Evolutionary conservation across 2,329 filamentous ascomycete species (phyloP).

Genomic region (Fusarium odoratissimum): DNA sequence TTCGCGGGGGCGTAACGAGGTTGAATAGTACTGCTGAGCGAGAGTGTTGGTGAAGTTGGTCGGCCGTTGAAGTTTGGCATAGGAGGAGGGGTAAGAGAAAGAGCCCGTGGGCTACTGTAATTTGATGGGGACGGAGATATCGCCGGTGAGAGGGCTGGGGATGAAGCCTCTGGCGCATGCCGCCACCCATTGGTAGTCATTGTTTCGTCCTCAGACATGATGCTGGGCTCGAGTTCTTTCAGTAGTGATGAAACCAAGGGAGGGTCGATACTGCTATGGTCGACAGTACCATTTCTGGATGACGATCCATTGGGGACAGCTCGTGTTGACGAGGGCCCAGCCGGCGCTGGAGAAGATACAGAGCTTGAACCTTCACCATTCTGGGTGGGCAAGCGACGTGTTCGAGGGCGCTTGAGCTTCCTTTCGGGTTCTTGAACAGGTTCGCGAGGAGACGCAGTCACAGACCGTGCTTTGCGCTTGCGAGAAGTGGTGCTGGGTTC

Average conservation of each 20-base stretch:
- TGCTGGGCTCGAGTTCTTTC: constrained; percentile 82
- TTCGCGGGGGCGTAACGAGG: constrained; percentile 80
- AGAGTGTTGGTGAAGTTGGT: constrained; percentile 73
- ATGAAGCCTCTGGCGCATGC: constrained; percentile 56
- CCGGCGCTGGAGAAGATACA: constrained; percentile 49
- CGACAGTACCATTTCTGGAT: constrained; percentile 38
- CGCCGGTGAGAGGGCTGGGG: constrained; percentile 75
- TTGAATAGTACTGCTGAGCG: constrained; percentile 77
- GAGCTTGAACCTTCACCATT: constrained; percentile 61
- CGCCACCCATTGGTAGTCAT: constrained; percentile 46
- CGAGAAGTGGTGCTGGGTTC: constrained; percentile 65
- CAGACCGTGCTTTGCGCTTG: constrained; percentile 80
- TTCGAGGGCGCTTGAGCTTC: constrained; percentile 88
- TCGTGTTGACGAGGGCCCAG: constrained; percentile 44
- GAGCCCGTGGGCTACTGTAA: constrained; percentile 73
- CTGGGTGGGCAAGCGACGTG: constrained; percentile 69
- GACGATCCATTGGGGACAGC: constrained; percentile 37
- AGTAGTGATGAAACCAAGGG: constrained; percentile 89
- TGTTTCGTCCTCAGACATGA: constrained; percentile 67
- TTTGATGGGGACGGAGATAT: constrained; percentile 73
- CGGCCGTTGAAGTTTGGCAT: constrained; percentile 63
- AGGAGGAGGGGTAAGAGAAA: constrained; percentile 77
- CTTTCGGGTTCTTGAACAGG: constrained; percentile 78
- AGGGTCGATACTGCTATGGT: constrained; percentile 62
- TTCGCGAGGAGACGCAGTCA: constrained; percentile 77